Base-by-base conservation (phyloP, 345 rosid species). In the Eucalyptus polyanthemos region DNA sequence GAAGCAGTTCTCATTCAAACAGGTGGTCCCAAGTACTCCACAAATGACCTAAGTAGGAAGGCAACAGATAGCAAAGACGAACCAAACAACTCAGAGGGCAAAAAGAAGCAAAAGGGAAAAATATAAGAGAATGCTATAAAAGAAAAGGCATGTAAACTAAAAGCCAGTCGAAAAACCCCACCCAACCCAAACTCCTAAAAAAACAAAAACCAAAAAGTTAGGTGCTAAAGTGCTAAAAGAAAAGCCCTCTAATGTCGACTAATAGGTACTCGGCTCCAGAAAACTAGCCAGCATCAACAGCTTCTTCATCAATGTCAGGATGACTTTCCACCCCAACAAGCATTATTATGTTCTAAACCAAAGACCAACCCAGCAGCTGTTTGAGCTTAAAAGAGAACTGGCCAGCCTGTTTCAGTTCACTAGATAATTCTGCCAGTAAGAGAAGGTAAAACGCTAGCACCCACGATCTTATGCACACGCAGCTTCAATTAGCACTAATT, bases 181-280 rank as follows among this genome's bases (percentile, higher is more conserved):
- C 86, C 90, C 45, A 87, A 90, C 94, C 93, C 94, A 89, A 91
- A 87, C 93, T 50, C 91, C 92, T 86, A 86, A 54, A 47, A 47
- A 49, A 88, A 87, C 47, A 62, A 87, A 88, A 90, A 87, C 92
- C 89, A 76, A 37, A 76, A 76, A 56, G 93, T 89, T 90, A 92
- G 91, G 58, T 91, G 90, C 92, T 88, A 88, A 90, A 86, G 27
- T 88, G 89, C 91, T 85, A 88, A 67, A 80, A 72, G 54, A 86
- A 87, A 88, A 44, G 9, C 69, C 86, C 80, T 54, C 86, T 87
- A 21, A 56, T 76, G 42, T 14, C 22, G 31, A 53, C 76, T 37
- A 88, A 53, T 21, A n/a, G 16, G 83, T 86, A 72, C 86, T 42
- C 34, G n/a, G 72, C 81, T 88, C 86, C 31, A 27, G 87, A 86